Percentiles rank a stretch among this genome's conserved stretches.
Evolutionary conservation across 148 eudicot genomes (phyloP).

Genomic region (Silene conica): DNA sequence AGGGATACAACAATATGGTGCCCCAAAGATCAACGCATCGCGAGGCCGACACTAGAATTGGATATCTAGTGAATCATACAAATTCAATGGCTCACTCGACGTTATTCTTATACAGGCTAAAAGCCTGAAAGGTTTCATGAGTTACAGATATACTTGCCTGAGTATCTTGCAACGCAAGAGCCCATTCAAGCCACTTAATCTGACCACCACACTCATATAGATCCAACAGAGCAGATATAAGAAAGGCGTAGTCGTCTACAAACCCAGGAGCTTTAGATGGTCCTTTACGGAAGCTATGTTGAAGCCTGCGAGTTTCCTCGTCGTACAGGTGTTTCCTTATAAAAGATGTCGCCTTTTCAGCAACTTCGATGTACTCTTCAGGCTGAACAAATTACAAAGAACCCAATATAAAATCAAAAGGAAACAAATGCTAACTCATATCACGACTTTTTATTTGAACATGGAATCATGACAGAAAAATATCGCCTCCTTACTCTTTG

Average conservation of each 20-base stretch:
- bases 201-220: conserved; percentile 74
- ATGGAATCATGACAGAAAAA: neutral
- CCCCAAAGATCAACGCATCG: no score
- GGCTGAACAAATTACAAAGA: conserved; percentile 38
- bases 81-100: neutral
- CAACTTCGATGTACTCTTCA: conserved; percentile 68
- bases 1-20: no score
- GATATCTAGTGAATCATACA: no score
- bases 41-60: no score
- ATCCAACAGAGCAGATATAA: conserved; percentile 77
- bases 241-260: conserved; percentile 88
- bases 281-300: conserved; percentile 88
- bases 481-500: no score
- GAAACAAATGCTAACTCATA: neutral
- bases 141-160: conserved; percentile 44
- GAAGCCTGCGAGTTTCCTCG: conserved; percentile 51
- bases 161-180: conserved; percentile 70
- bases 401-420: neutral
- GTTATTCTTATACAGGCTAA: neutral
- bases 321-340: conserved; percentile 58
- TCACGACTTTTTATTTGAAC: neutral
- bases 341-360: conserved; percentile 73
- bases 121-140: neutral
- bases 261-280: conserved; percentile 96
- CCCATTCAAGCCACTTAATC: conserved; percentile 80